These are phyloP conservation scores for Boletus bicolor DNA, from an alignment of 768 basidiomycete genomes.

Conservation along the genomic window DNA sequence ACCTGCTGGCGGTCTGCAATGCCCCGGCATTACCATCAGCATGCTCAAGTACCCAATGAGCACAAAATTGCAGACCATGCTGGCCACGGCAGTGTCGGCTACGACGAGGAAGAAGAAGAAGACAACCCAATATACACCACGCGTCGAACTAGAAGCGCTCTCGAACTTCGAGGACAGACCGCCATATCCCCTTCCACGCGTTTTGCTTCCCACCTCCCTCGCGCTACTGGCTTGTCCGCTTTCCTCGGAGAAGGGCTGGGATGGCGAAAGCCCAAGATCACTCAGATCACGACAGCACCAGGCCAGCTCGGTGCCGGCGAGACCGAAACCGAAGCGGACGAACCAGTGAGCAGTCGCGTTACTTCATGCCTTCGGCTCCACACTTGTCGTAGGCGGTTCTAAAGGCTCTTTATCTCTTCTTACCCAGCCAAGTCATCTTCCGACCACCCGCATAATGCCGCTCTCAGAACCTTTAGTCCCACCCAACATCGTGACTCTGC, in stretches of 20 bases:
- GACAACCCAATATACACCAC: constrained; percentile 15
- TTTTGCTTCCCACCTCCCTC: constrained; percentile 9
- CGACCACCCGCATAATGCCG: constrained; percentile 61
- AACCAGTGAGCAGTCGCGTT: constrained; percentile 50
- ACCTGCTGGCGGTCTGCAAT: background rate
- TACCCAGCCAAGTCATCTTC: constrained; percentile 57
- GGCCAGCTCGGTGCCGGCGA: constrained; percentile 64
- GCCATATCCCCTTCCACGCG: constrained; percentile 2
- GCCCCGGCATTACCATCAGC: background rate
- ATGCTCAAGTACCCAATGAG: background rate
- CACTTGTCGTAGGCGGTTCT: constrained; percentile 1
- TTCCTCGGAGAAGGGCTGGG: constrained; percentile 27
- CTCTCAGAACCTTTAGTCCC: constrained; percentile 50
- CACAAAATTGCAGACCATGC: background rate
- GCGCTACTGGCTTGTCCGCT: constrained; percentile 20
- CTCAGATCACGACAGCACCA: constrained; percentile 59
- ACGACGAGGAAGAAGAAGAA: background rate
- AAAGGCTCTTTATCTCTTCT: constrained; percentile 3
- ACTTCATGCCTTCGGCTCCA: background rate
- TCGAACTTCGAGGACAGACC: constrained; percentile 17
- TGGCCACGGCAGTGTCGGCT: background rate
- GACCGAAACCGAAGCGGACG: constrained; percentile 77
- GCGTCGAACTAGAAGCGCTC: constrained; percentile 22
- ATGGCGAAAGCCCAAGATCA: constrained; percentile 38
- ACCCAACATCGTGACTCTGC: constrained; percentile 46